Evolutionary conservation across 176 grass and related monocot genomes (phyloP), one percentile per base, ranked within the genome.

Genomic region (Olyra latifolia): DNA sequence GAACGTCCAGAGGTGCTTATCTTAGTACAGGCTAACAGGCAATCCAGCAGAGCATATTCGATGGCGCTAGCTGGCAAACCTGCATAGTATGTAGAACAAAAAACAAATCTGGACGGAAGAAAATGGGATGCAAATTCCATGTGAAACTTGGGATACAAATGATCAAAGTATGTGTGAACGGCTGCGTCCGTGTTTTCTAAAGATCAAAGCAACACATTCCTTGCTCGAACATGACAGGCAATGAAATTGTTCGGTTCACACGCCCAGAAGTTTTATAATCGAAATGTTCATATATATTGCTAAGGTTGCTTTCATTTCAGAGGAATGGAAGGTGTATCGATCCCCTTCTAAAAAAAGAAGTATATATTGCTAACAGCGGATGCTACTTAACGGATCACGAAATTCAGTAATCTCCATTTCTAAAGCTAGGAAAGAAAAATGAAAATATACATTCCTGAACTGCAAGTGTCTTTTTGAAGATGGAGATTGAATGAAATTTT

Each of bases 101-200:
- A 79, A 65, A 66, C 57, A 72, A 71, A 72, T 79, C 75, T 79
- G 57, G 19, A 72, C 53, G 17, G 10, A 53, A 53, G 43, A 79
- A n/a, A 56, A 54, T 72, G 63, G 69, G 63, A 30, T 43, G 52
- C 19, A 49, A 87, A 68, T 52, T 62, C 61, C 63, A 62, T 87
- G 71, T 76, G 85, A 53, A 66, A 45, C 25, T 73, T 66, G 25
- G 69, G 22, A 53, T 62, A 35, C 3, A 35, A 47, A 69, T 43
- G 3, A 24, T 32, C 41, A 87, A 87, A 81, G 84, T 62, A 62
- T 1, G 79, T 87, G 53, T 76, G 85, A 69, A 87, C 17, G 71
- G 62, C 14, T 70, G 53, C 55, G 15, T 69, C 22, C 54, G 15
- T 75, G 49, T 69, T 82, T 81, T 69, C 78, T 76, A 87, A 87